Base-by-base conservation (phyloP, 768 basidiomycete genomes). In the Pleurotus platypus region DNA sequence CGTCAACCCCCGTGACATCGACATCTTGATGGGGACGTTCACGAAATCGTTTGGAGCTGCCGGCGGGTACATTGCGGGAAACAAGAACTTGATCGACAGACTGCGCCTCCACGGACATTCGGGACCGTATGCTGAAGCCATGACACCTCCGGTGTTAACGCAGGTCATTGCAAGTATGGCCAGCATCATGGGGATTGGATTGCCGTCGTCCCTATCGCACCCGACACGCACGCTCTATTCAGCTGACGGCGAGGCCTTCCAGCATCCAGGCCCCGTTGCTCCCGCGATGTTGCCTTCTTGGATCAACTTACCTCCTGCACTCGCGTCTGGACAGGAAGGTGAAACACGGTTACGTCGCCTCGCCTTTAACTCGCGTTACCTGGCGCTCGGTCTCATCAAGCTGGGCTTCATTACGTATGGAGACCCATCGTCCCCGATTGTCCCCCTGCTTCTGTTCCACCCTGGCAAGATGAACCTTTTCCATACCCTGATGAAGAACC, bases 331-430 rank as follows among this genome's bases (percentile, higher is more conserved):
- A 30, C 73, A 79, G 0, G 95, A 98, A 72, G 96, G 97, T 11
- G 75, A 78, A 35, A 81, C 83, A 61, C 87, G 97, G 24, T 78
- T 98, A 4, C 85, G 86, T 39, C 84, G 97, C 18, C 79, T 99
- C 39, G 94, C 95, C 0, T 99, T 99, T 81, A 98, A 98, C 77
- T 81, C 90, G 15, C 85, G 94, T 18, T 99, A 98, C 74, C 86
- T 99, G 49, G 87, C 90, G 61, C 81, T 81, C 4, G 96, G 86
- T 1, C 79, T 99, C 56, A 78, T 82, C 64, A 95, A 92, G 66
- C 84, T 99, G 35, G 97, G 97, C 0, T 99, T 99, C 79, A 96
- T 99, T 76, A 92, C 91, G 5, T 97, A 94, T 65, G 96, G 96
- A 0, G 86, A 92, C 70, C 82, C 86, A 37, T 86, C 92, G 62